Percentiles rank a stretch among this genome's conserved stretches.
Conservation (phyloP, 75 land plant genomes). For the Gnetum montanum region DNA sequence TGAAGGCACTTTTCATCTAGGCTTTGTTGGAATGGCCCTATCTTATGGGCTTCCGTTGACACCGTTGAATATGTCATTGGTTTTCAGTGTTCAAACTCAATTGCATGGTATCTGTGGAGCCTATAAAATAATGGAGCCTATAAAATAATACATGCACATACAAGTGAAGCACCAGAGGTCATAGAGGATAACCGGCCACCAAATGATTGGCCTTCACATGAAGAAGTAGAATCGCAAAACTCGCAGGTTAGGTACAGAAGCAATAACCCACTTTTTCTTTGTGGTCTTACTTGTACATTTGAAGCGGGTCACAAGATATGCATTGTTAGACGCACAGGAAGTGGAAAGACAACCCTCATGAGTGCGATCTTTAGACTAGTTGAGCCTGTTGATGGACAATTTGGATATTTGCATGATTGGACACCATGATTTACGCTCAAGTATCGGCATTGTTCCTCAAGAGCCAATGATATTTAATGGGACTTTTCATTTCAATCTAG, state of each 20-base stretch:
- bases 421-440: constrained; percentile 35
- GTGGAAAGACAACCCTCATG: constrained; percentile 55
- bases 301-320: constrained; percentile 44
- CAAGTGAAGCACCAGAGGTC: too few species aligned
- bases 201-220: too few species aligned
- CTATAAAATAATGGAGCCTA: too few species aligned
- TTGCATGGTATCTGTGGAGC: constrained; percentile 32
- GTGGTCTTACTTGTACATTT: constrained; percentile 61
- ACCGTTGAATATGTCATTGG: constrained; percentile 15
- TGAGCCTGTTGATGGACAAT: constrained; percentile 40
- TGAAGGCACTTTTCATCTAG: constrained; percentile 6
- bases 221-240: too few species aligned
- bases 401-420: constrained; percentile 31
- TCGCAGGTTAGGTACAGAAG: constrained; percentile 58
- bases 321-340: constrained; percentile 41
- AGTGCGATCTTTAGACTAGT: constrained; percentile 43
- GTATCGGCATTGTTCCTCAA: constrained; percentile 44
- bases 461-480: constrained; percentile 40
- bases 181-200: too few species aligned
- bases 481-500: constrained; percentile 31
- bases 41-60: constrained; percentile 39
- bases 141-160: constrained; percentile 43
- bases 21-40: constrained; percentile 36
- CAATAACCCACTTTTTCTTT: constrained; percentile 41
- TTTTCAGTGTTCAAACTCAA: constrained; percentile 21